phyloP scores from a whole-genome alignment of 352 stramenopile species.

The Globisporangium paddicum region DNA sequence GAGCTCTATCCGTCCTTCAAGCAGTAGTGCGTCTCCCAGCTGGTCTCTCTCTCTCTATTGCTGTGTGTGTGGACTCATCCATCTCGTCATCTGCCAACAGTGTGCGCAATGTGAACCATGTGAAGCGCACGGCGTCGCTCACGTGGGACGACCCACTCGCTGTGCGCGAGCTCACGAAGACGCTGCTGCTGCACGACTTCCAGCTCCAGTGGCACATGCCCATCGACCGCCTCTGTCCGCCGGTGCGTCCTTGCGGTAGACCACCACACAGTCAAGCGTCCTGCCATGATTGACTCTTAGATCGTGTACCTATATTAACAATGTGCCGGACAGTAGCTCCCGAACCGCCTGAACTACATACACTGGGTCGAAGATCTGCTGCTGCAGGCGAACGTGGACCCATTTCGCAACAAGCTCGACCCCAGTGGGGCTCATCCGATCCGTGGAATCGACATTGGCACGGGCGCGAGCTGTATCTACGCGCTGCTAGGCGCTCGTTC shows the following conservation, averaged over 20 bases:
- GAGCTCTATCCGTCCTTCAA: slow-evolving; percentile 50
- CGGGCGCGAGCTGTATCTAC: slow-evolving; percentile 95
- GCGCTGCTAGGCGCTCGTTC: slow-evolving; percentile 85
- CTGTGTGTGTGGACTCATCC: background rate
- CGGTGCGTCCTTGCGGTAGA: slow-evolving; percentile 80
- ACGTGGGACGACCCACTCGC: slow-evolving; percentile 78
- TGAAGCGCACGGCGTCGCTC: slow-evolving; percentile 47
- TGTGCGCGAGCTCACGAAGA: slow-evolving; percentile 84
- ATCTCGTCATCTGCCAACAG: slow-evolving; percentile 13
- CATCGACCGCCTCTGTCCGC: slow-evolving; percentile 91
- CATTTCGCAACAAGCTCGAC: slow-evolving; percentile 12
- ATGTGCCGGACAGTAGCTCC: slow-evolving; percentile 42
- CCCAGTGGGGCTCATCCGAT: slow-evolving; percentile 16
- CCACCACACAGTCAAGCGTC: background rate
- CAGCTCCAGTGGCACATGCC: slow-evolving; percentile 88
- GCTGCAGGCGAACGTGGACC: slow-evolving; percentile 26
- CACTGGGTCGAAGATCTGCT: slow-evolving; percentile 95
- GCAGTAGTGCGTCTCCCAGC: slow-evolving; percentile 45
- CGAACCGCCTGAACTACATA: slow-evolving; percentile 94
- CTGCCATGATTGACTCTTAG: background rate
- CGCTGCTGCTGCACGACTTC: slow-evolving; percentile 92
- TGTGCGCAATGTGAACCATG: slow-evolving; percentile 57
- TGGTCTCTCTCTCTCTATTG: background rate
- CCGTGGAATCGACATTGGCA: slow-evolving; percentile 93
- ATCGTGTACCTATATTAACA: background rate